phyloP scores from a whole-genome alignment of 2,329 filamentous ascomycete genomes.

The Colletotrichum aenigma region DNA sequence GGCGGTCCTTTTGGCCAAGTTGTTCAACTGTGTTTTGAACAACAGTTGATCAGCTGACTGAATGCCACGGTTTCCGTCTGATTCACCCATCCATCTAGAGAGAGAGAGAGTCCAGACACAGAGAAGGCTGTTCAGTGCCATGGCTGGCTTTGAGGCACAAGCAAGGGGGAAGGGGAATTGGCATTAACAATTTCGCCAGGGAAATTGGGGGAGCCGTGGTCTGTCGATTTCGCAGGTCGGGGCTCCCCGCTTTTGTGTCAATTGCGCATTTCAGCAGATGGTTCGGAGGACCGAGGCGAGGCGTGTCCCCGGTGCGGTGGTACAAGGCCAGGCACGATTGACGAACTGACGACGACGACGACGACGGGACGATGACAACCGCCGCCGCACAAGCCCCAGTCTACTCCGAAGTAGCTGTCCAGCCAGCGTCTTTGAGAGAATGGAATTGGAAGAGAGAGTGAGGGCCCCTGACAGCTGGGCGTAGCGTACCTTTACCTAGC shows the following conservation, averaged over 20 bases:
- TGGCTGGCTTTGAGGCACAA: not conserved
- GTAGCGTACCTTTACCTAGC: not conserved
- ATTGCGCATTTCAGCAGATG: not conserved
- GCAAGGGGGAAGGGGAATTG: not conserved
- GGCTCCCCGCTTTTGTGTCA: not conserved
- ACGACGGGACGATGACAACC: not conserved
- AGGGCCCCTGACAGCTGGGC: conserved; percentile 7
- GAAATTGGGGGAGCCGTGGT: conserved; percentile 1
- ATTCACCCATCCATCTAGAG: not conserved
- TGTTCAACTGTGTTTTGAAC: not conserved
- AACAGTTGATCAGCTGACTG: not conserved
- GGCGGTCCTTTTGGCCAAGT: not conserved
- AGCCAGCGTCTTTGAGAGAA: not conserved
- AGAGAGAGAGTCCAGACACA: not conserved
- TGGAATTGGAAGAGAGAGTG: not conserved
- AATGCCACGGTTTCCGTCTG: not conserved
- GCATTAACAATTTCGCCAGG: conserved; percentile 14
- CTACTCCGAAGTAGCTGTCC: too few species aligned
- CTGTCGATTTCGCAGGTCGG: not conserved
- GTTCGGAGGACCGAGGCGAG: not conserved
- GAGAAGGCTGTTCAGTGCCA: not conserved
- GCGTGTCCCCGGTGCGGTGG: not conserved
- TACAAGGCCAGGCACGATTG: not conserved
- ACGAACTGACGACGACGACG: not conserved
- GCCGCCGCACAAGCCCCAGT: not conserved